These are phyloP conservation scores for Talaromyces sp. DNA, from an alignment of 2,329 filamentous ascomycete species.

Conservation along the genomic window DNA sequence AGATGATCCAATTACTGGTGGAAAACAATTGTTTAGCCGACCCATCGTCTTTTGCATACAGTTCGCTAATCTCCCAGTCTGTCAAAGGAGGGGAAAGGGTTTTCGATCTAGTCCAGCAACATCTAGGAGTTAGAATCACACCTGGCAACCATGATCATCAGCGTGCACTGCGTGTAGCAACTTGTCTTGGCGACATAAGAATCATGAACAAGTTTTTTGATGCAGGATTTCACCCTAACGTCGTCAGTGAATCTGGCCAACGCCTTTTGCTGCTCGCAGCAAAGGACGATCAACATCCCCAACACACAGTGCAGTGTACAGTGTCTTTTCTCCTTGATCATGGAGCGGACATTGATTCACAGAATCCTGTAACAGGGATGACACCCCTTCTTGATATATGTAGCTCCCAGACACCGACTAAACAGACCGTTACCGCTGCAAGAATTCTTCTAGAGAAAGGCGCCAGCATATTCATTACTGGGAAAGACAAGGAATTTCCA, in stretches of 20 bases:
- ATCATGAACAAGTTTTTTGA: background rate
- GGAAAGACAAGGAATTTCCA: background rate
- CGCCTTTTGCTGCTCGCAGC: background rate
- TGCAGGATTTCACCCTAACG: background rate
- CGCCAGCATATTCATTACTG: background rate
- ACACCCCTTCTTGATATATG: background rate
- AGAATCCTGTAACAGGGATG: background rate
- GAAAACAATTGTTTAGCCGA: no score
- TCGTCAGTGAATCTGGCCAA: background rate
- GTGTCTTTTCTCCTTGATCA: background rate
- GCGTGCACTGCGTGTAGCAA: no score
- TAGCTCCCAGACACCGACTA: background rate
- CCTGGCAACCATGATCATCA: no score
- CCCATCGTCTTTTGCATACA: no score
- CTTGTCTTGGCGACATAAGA: no score
- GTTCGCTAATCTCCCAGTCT: no score
- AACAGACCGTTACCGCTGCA: background rate
- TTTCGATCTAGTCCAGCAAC: no score
- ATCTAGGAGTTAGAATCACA: no score
- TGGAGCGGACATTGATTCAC: background rate
- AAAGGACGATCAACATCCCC: background rate
- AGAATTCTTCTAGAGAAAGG: background rate
- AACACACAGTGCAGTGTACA: background rate
- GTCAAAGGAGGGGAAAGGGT: no score
- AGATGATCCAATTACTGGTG: no score